Evolutionary conservation across 2,329 filamentous ascomycete genomes (phyloP).

Genomic region (Chrysoporthe cubensis): DNA sequence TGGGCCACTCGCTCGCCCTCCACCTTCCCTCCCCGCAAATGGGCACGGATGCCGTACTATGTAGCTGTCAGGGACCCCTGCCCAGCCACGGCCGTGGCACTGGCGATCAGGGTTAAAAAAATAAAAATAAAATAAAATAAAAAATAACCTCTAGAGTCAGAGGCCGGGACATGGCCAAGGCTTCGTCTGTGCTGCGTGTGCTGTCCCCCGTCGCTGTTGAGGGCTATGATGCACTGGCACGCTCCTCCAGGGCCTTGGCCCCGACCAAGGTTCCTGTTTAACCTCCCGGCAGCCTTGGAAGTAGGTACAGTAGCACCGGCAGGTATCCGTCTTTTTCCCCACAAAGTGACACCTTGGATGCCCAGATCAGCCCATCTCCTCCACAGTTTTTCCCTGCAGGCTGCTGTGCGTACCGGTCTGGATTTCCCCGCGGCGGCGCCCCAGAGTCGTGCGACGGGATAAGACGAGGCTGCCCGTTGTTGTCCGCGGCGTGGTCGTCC

Average conservation of each 20-base stretch:
- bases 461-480: too few species aligned
- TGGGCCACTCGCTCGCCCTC: not conserved
- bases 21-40: not conserved
- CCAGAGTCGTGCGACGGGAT: not conserved
- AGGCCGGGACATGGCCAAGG: too few species aligned
- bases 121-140: not conserved
- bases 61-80: not conserved
- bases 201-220: too few species aligned
- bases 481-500: too few species aligned
- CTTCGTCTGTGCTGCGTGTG: too few species aligned
- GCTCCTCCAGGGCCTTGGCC: too few species aligned
- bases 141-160: too few species aligned
- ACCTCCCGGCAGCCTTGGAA: too few species aligned
- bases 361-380: conserved; percentile 20
- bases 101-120: not conserved
- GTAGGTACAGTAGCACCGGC: too few species aligned
- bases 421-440: not conserved
- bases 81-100: conserved; percentile 1
- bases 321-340: conserved; percentile 6
- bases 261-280: too few species aligned
- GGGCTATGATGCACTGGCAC: too few species aligned
- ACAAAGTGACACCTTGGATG: conserved; percentile 19
- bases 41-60: not conserved
- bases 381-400: conserved; percentile 3
- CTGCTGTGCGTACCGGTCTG: not conserved